These are phyloP conservation scores for Phaseolus lunatus DNA, from an alignment of 306 rosid genomes.

Conservation along the genomic window DNA sequence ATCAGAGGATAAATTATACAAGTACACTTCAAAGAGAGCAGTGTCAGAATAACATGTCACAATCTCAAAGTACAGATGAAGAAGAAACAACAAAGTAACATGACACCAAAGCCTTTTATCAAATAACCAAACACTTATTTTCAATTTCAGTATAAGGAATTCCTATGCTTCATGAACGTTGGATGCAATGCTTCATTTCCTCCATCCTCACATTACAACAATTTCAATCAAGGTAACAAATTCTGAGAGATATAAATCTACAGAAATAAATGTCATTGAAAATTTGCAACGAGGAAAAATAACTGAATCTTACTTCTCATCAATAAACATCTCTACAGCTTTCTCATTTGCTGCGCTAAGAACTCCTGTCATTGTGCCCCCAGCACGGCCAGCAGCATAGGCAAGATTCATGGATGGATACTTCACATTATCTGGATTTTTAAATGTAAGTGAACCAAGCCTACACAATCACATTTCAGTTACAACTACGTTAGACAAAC, in stretches of 20 bases:
- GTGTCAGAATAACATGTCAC: neutral
- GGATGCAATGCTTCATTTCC: no score
- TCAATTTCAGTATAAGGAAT: no score
- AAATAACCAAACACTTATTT: no score
- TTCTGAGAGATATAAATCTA: neutral
- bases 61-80: no score
- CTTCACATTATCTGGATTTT: slow-evolving; percentile 86
- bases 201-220: neutral
- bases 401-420: slow-evolving; percentile 99
- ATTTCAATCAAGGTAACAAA: slow-evolving; percentile 7
- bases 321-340: slow-evolving; percentile 96
- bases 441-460: slow-evolving; percentile 95
- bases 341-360: slow-evolving; percentile 99
- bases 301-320: slow-evolving; percentile 71
- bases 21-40: neutral
- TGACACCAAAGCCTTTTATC: neutral
- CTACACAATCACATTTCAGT: slow-evolving; percentile 60
- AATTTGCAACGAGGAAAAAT: neutral
- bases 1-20: slow-evolving; percentile 17
- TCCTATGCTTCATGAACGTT: neutral
- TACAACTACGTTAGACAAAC: slow-evolving; percentile 24
- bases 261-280: slow-evolving; percentile 2
- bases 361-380: slow-evolving; percentile 99
- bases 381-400: slow-evolving; percentile 96
- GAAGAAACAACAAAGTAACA: no score